Evolutionary conservation across 345 rosid genomes (phyloP).

Genomic region (Atalantia buxifolia): DNA sequence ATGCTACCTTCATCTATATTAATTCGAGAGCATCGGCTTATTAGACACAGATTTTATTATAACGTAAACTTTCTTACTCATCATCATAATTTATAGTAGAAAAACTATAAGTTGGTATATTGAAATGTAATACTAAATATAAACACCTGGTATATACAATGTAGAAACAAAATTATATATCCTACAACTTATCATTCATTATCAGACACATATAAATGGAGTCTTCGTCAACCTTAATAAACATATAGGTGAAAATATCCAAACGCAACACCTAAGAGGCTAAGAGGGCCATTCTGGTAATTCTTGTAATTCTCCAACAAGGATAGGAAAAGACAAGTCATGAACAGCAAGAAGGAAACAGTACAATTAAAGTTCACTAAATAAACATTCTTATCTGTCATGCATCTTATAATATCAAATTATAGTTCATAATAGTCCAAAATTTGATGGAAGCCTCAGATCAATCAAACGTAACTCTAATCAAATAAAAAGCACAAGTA

Average conservation of each 20-base stretch:
- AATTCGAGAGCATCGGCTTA: conserved; percentile 11
- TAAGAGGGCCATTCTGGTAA: not conserved
- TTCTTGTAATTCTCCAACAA: not conserved
- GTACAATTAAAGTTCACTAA: not conserved
- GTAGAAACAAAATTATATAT: not conserved
- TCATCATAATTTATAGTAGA: not conserved
- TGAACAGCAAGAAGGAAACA: not conserved
- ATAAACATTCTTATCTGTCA: not conserved
- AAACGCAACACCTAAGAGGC: not conserved
- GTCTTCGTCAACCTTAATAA: not conserved
- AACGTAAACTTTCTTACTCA: not conserved
- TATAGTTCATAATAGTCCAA: not conserved
- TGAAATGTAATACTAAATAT: not conserved
- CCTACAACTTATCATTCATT: not conserved
- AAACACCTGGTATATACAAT: not conserved
- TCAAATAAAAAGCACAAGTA: not conserved
- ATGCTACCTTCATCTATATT: not conserved
- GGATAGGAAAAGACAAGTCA: not conserved
- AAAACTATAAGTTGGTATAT: not conserved
- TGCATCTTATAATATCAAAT: not conserved
- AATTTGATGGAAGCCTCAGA: not conserved
- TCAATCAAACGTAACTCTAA: not conserved
- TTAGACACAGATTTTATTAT: not conserved
- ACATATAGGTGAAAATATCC: not conserved
- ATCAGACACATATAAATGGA: not conserved